Percentiles rank a stretch among this genome's conserved stretches.
Conservation (phyloP, 2,329 filamentous ascomycete species). For the Ophiocordyceps sinensis region DNA sequence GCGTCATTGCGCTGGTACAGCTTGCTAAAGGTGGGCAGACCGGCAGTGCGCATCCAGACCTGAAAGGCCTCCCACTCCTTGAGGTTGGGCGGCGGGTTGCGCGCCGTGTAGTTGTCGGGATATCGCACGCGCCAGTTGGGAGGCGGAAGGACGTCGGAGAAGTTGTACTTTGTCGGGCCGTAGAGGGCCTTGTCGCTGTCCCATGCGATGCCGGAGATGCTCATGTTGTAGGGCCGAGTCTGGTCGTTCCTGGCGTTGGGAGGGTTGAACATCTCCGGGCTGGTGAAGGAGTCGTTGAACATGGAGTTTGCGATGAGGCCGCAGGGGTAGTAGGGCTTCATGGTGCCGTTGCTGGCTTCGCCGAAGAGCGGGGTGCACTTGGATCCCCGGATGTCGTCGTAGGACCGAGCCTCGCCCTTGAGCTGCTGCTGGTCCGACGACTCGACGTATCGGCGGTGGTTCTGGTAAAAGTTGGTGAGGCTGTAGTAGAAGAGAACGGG, state of each 20-base stretch:
- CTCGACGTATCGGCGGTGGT: constrained; percentile 90
- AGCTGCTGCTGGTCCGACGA: constrained; percentile 77
- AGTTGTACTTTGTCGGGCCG: constrained; percentile 50
- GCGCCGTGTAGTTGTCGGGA: constrained; percentile 51
- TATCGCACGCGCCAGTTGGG: constrained; percentile 71
- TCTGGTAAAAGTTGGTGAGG: constrained; percentile 97
- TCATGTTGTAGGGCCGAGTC: constrained; percentile 56
- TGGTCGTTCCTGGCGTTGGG: constrained; percentile 13
- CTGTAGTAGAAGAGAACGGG: constrained; percentile 91
- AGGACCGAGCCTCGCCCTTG: constrained; percentile 49
- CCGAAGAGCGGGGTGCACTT: constrained; percentile 62
- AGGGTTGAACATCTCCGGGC: constrained; percentile 46
- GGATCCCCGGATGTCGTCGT: constrained; percentile 46
- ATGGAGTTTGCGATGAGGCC: constrained; percentile 92
- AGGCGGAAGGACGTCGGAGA: constrained; percentile 57
- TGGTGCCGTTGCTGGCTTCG: constrained; percentile 22
- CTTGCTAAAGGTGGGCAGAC: constrained; percentile 89
- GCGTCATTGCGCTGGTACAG: constrained; percentile 72
- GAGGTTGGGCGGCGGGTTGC: constrained; percentile 55
- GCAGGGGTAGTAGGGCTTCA: constrained; percentile 78
- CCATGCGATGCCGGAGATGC: constrained; percentile 74
- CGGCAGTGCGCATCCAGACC: constrained; percentile 98
- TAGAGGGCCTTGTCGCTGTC: constrained; percentile 69
- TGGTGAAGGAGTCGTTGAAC: constrained; percentile 84
- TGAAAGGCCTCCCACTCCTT: constrained; percentile 73